phyloP scores from a whole-genome alignment of 1,139 yeast genomes.

The Yamadazyma triangularis region DNA sequence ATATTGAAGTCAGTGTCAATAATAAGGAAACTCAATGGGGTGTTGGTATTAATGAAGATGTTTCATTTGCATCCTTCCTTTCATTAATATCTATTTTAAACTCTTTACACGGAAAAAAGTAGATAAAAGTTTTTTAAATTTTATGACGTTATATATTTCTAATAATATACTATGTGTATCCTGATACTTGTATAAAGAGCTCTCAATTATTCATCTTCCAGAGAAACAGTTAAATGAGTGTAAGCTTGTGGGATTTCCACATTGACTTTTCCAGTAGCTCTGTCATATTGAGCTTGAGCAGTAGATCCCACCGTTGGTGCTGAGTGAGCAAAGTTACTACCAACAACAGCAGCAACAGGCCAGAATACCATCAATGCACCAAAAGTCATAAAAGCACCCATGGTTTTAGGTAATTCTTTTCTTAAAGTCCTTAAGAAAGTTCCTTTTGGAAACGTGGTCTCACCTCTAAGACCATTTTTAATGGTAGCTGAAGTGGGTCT shows the following conservation, averaged over 20 bases:
- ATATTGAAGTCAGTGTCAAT: constrained; percentile 34
- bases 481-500: constrained; percentile 5
- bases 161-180: no score
- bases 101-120: no score
- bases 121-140: no score
- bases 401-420: constrained; percentile 12
- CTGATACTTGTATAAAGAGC: no score
- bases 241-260: constrained; percentile 17
- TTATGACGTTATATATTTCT: no score
- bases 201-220: constrained; percentile 11
- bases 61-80: constrained; percentile 52
- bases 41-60: constrained; percentile 44
- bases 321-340: constrained; percentile 9
- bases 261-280: constrained; percentile 9
- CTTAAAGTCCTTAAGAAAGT: constrained; percentile 6
- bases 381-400: constrained; percentile 11
- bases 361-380: constrained; percentile 12
- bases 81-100: constrained; percentile 77
- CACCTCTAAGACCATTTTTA: constrained; percentile 8
- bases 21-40: constrained; percentile 36
- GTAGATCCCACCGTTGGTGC: constrained; percentile 16
- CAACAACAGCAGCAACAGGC: constrained; percentile 12
- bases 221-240: constrained; percentile 12
- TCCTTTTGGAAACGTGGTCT: constrained; percentile 9
- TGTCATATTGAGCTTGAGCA: constrained; percentile 5